Evolutionary conservation across 805 yeast species (phyloP).

Genomic region (Candida argentea): DNA sequence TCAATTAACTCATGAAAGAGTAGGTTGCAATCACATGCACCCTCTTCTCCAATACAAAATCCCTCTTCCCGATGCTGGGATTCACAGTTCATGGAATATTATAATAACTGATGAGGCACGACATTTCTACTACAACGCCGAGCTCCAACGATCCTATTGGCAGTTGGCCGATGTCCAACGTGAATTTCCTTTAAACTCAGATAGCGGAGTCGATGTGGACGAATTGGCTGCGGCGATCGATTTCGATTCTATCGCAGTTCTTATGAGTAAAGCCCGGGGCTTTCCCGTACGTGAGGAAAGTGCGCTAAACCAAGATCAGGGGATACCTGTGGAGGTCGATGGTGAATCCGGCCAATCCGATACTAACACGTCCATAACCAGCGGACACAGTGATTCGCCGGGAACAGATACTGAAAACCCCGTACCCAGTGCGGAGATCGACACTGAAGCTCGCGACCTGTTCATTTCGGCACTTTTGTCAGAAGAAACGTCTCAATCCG

Average conservation of each 20-base stretch:
- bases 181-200: slow-evolving; percentile 1
- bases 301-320: slow-evolving; percentile 4
- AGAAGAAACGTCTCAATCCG: too few relatives aligned
- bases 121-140: slow-evolving; percentile 23
- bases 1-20: too few relatives aligned
- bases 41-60: too few relatives aligned
- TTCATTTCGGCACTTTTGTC: slow-evolving; percentile 9
- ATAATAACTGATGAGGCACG: slow-evolving; percentile 15
- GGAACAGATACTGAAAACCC: too few relatives aligned
- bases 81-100: slow-evolving; percentile 17
- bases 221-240: slow-evolving; percentile 14
- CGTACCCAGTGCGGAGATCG: slow-evolving; percentile 5
- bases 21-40: too few relatives aligned
- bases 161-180: slow-evolving; percentile 18
- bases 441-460: slow-evolving; percentile 6
- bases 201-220: slow-evolving; percentile 3
- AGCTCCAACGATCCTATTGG: slow-evolving; percentile 18
- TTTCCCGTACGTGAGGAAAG: slow-evolving; percentile 4
- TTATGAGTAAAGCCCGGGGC: slow-evolving; percentile 14
- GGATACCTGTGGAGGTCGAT: background rate
- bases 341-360: background rate
- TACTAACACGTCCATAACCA: too few relatives aligned
- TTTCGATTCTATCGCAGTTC: slow-evolving; percentile 18
- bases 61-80: too few relatives aligned
- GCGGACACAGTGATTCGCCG: too few relatives aligned